Conservation (phyloP, 495 filamentous ascomycete genomes). For the Hypoxylon fuscum region DNA sequence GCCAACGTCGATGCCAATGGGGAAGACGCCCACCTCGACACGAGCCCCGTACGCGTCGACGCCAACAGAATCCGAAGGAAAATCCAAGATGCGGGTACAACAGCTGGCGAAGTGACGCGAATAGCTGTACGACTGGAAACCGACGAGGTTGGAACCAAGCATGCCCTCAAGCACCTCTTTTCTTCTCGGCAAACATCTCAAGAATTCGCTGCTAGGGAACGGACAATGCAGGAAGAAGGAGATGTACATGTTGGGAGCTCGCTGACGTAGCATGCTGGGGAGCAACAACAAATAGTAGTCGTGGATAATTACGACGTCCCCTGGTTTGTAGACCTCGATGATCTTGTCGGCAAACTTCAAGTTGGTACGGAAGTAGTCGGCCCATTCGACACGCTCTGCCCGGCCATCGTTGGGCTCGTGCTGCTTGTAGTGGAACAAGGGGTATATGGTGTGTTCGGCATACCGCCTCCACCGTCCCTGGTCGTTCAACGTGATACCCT, state of each 20-base stretch:
- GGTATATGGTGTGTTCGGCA: conserved; percentile 88
- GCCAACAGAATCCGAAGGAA: conserved; percentile 79
- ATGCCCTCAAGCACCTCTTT: conserved; percentile 90
- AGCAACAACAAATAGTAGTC: conserved; percentile 91
- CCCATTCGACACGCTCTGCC: conserved; percentile 82
- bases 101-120: conserved; percentile 91
- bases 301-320: conserved; percentile 89
- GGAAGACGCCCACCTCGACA: conserved; percentile 87
- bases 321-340: conserved; percentile 82
- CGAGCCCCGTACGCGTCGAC: conserved; percentile 89
- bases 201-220: conserved; percentile 93
- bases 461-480: conserved; percentile 86
- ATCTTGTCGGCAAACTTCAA: conserved; percentile 88
- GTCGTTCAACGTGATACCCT: conserved; percentile 73
- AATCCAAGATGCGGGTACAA: conserved; percentile 86
- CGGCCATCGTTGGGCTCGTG: conserved; percentile 87
- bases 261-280: conserved; percentile 83
- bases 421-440: conserved; percentile 92
- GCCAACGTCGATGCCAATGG: conserved; percentile 86
- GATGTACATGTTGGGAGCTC: conserved; percentile 83
- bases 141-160: conserved; percentile 87
- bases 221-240: conserved; percentile 92
- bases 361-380: conserved; percentile 88
- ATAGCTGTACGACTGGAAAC: conserved; percentile 93
- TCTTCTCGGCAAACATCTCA: conserved; percentile 82